These are phyloP conservation scores for Monosporascus sp. DNA, from an alignment of 2,329 filamentous ascomycete species.

Conservation along the genomic window DNA sequence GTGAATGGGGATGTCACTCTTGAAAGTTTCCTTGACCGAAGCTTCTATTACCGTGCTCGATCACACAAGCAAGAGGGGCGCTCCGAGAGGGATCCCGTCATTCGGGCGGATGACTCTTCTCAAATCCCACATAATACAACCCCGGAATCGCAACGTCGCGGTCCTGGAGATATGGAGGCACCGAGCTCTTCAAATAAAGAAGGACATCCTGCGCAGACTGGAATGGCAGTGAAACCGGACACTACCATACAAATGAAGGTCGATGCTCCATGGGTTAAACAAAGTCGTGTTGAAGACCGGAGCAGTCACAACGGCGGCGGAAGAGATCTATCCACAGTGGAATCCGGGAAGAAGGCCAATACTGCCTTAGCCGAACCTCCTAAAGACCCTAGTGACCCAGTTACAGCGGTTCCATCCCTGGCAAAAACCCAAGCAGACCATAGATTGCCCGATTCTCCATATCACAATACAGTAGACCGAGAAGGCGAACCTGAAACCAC, in stretches of 20 bases:
- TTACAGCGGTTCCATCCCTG: background rate
- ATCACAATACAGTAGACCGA: background rate
- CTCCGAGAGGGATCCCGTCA: background rate
- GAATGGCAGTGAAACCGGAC: too few species aligned
- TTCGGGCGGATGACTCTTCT: background rate
- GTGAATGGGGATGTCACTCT: constrained; percentile 10
- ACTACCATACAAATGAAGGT: too few species aligned
- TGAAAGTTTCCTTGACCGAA: constrained; percentile 20
- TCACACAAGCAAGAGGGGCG: constrained; percentile 8
- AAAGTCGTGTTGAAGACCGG: background rate
- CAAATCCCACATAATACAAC: background rate
- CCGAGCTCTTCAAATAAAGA: background rate
- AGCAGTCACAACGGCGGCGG: background rate
- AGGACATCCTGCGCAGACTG: background rate
- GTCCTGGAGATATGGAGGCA: background rate
- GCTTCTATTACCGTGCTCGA: constrained; percentile 24
- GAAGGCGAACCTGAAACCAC: background rate
- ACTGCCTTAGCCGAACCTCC: background rate
- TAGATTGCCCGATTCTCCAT: background rate
- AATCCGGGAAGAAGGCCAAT: background rate
- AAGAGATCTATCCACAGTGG: background rate
- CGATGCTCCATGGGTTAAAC: too few species aligned
- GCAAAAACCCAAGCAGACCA: background rate
- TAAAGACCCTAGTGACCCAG: background rate
- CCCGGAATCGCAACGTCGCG: constrained; percentile 5